These are phyloP conservation scores for Amborella trichopoda DNA, from an alignment of 164 flowering plant genomes.

Conservation along the genomic window DNA sequence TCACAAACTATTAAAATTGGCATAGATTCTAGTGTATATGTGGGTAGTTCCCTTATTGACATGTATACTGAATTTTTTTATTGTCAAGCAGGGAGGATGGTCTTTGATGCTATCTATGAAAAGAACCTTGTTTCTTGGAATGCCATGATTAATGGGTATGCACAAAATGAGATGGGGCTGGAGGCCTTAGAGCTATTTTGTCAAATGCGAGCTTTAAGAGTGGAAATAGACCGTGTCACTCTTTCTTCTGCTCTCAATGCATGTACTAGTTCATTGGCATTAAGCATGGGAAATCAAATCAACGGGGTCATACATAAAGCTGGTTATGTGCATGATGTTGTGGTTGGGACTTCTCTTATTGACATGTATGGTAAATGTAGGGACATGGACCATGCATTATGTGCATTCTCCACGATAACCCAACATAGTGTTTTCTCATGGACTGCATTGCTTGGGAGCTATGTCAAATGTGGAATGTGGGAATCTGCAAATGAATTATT, in stretches of 20 bases:
- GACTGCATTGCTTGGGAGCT: neutral
- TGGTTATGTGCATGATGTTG: neutral
- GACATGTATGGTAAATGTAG: constrained; percentile 4
- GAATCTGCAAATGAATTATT: neutral
- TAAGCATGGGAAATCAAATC: neutral
- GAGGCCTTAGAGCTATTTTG: constrained; percentile 1
- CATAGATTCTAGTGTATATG: constrained; percentile 18
- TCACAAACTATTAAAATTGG: constrained; percentile 25
- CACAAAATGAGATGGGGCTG: neutral
- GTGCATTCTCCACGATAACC: neutral
- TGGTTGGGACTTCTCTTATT: constrained; percentile 3
- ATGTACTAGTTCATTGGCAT: neutral
- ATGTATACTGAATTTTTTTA: constrained; percentile 34
- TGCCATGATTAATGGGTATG: constrained; percentile 36
- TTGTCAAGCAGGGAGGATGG: constrained; percentile 19
- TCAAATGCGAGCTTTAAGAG: neutral
- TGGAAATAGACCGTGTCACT: constrained; percentile 1
- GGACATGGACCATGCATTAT: neutral
- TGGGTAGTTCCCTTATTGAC: constrained; percentile 26
- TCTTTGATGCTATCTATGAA: constrained; percentile 17
- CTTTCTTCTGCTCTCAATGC: neutral
- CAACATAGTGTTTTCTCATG: neutral
- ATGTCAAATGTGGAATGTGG: constrained; percentile 1
- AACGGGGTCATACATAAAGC: constrained; percentile 1
- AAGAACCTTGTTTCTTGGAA: constrained; percentile 42